Evolutionary conservation across 768 basidiomycete species (phyloP).

Genomic region (Artomyces pyxidatus): DNA sequence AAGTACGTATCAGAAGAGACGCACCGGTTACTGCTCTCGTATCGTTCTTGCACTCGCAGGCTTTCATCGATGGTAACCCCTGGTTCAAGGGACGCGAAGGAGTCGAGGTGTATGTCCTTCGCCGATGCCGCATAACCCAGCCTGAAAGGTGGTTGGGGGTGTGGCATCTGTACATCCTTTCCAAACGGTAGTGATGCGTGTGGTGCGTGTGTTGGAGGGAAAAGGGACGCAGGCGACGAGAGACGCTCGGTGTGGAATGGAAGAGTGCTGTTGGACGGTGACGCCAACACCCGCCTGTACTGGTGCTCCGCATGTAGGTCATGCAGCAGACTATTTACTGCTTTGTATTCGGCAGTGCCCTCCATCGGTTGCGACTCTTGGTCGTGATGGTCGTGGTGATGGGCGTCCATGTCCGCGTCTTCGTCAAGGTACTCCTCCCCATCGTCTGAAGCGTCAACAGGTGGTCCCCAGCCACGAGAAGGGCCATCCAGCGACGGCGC

Average conservation of each 20-base stretch:
- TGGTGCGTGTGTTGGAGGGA: not conserved
- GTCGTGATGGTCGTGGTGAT: not conserved
- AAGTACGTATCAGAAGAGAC: slow-evolving; percentile 2
- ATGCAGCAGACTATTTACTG: slow-evolving; percentile 57
- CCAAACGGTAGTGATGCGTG: not conserved
- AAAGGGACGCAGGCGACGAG: not conserved
- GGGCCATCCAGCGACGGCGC: slow-evolving; percentile 48
- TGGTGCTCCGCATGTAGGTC: slow-evolving; percentile 64
- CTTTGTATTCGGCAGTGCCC: slow-evolving; percentile 39
- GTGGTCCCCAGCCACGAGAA: slow-evolving; percentile 35
- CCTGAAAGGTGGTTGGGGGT: not conserved
- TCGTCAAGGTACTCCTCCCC: slow-evolving; percentile 21
- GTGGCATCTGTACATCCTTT: not conserved
- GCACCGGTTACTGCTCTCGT: slow-evolving; percentile 62
- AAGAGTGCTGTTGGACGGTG: not conserved
- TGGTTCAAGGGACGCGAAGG: too few relatives aligned
- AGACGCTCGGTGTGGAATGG: too few relatives aligned
- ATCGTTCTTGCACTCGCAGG: slow-evolving; percentile 32
- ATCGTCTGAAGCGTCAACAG: slow-evolving; percentile 19
- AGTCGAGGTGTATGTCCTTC: not conserved
- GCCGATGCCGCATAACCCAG: not conserved
- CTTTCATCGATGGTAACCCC: slow-evolving; percentile 2
- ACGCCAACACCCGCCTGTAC: slow-evolving; percentile 44
- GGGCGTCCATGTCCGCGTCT: not conserved
- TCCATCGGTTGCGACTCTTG: not conserved